Conservation (phyloP, 805 yeast genomes). For the Tetrapisispora namnaoensis region DNA sequence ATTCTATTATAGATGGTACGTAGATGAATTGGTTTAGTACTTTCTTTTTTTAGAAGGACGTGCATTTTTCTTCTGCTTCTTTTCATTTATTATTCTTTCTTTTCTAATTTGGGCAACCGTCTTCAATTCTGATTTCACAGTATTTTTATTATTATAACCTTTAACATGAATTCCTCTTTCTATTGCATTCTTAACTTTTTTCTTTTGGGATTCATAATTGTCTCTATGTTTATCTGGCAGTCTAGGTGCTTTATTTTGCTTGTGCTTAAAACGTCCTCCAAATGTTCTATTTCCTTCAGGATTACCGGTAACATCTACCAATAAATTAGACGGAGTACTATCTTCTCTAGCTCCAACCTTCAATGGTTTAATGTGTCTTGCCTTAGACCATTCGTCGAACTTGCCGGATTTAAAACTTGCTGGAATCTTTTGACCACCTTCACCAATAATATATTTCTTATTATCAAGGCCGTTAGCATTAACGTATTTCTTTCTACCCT, state of each 20-base stretch:
- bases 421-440: constrained; percentile 85
- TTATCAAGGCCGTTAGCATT: constrained; percentile 66
- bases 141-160: constrained; percentile 41
- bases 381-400: constrained; percentile 83
- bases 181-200: constrained; percentile 69
- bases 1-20: background rate
- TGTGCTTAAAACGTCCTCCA: constrained; percentile 59
- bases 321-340: constrained; percentile 25
- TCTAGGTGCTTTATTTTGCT: constrained; percentile 68
- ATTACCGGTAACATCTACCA: constrained; percentile 21
- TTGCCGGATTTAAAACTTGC: constrained; percentile 87
- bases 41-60: constrained; percentile 41
- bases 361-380: constrained; percentile 40
- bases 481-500: constrained; percentile 80
- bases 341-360: constrained; percentile 48
- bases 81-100: constrained; percentile 56
- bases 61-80: constrained; percentile 75
- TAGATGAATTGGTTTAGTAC: constrained; percentile 5
- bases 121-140: constrained; percentile 43
- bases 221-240: constrained; percentile 87
- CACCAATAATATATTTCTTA: constrained; percentile 84
- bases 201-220: constrained; percentile 72
- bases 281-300: constrained; percentile 9
- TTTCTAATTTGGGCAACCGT: constrained; percentile 71
- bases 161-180: constrained; percentile 65